These are phyloP conservation scores for Metarhizium album DNA, from an alignment of 2,329 filamentous ascomycete species.

Conservation along the genomic window DNA sequence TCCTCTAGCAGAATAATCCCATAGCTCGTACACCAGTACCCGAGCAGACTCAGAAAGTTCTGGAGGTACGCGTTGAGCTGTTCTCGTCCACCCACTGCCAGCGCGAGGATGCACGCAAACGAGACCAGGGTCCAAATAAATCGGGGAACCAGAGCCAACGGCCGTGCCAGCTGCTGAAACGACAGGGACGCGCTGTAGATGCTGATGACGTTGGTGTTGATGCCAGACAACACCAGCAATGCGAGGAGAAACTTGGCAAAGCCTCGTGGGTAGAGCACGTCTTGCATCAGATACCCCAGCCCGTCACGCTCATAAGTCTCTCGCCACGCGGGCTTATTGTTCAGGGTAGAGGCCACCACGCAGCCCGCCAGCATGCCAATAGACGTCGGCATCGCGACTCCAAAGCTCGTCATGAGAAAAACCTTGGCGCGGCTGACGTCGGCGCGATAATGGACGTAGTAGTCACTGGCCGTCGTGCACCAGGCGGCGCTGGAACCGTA, in stretches of 20 bases:
- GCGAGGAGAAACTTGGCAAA: constrained; percentile 35
- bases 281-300: constrained; percentile 34
- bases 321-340: constrained; percentile 26
- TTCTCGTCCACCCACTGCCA: constrained; percentile 27
- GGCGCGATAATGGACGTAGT: constrained; percentile 30
- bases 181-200: constrained; percentile 29
- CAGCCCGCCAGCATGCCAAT: constrained; percentile 37
- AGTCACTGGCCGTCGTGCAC: constrained; percentile 27
- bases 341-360: constrained; percentile 31
- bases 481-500: constrained; percentile 40
- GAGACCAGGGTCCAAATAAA: constrained; percentile 29
- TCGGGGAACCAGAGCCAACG: constrained; percentile 27
- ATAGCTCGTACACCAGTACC: constrained; percentile 35
- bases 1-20: constrained; percentile 30
- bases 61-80: constrained; percentile 31
- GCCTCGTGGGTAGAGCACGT: constrained; percentile 30
- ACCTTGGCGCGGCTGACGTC: constrained; percentile 34
- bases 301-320: constrained; percentile 26
- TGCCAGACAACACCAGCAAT: constrained; percentile 25
- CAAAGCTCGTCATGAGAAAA: constrained; percentile 35
- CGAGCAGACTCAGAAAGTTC: constrained; percentile 33
- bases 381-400: constrained; percentile 36
- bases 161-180: constrained; percentile 27
- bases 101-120: constrained; percentile 28
- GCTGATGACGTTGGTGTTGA: constrained; percentile 26